Evolutionary conservation across 2,329 filamentous ascomycete genomes (phyloP), one percentile per base, ranked within the genome.

Genomic region (Colletotrichum sp.): DNA sequence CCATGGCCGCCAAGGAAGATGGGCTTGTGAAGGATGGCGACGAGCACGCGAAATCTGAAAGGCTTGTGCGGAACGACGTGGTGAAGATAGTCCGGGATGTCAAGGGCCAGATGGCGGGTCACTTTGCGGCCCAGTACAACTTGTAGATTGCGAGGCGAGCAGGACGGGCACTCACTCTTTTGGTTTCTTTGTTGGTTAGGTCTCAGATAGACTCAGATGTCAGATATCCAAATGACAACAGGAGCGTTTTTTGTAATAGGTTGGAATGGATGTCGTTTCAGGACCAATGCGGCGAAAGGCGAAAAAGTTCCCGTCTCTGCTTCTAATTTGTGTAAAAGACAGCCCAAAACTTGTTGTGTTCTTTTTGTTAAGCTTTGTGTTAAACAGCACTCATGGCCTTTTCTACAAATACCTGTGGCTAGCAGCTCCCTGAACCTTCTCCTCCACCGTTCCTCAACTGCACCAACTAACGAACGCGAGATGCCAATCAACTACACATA

Each of bases 171-270:
- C 2, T 4, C 0, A 12, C 4, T 5, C 38, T n/a, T 10, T n/a
- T n/a, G 3, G 2, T n/a, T 43, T 43, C 21, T 26, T 24, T 18
- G 14, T 26, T 58, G 21, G 7, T 28, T 1, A 9, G 55, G 1
- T 0, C 26, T 18, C n/a, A 16, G 12, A 58, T 9, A 28, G 1
- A 28, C 2, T 16, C 52, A 56, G 16, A 24, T 7, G 1, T 58
- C 14, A 58, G 26, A 26, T 58, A 3, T 58, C 2, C 4, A 9
- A 28, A 28, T 58, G 5, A 26, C 55, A 18, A 24, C 16, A 43
- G 7, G 8, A 12, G 24, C 14, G 16, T 0, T 2, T 28, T 8
- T 16, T 58, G 7, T 5, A 13, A 3, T 0, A 4, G 24, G 1
- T 56, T n/a, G n/a, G n/a, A n/a, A n/a, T 9, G 21, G 0, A 56